phyloP scores from a whole-genome alignment of 2,329 filamentous ascomycete species.

The Aciculosporium take region DNA sequence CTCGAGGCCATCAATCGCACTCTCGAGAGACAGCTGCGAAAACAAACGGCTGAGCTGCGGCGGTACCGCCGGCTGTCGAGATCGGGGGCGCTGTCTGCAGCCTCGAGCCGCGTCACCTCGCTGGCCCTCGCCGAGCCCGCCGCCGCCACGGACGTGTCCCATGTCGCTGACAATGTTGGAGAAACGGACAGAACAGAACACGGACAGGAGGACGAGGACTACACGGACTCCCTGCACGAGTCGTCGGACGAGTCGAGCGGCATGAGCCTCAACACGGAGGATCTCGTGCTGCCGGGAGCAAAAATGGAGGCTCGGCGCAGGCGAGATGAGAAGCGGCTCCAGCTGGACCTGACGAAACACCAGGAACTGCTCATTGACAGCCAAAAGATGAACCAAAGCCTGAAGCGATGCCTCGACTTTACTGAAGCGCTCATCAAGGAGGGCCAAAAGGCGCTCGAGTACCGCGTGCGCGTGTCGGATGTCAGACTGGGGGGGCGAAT shows the following conservation, averaged over 20 bases:
- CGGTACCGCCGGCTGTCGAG: conserved; percentile 76
- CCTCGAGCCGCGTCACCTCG: conserved; percentile 30
- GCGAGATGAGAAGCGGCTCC: conserved; percentile 69
- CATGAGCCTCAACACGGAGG: conserved; percentile 16
- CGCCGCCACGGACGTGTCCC: conserved; percentile 30
- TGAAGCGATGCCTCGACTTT: conserved; percentile 78
- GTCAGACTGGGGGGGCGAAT: conserved; percentile 71
- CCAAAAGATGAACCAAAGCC: conserved; percentile 88
- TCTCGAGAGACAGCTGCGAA: conserved; percentile 77
- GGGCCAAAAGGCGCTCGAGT: conserved; percentile 73
- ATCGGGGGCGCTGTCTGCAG: conserved; percentile 55
- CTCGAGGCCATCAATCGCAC: conserved; percentile 90
- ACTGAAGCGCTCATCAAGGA: conserved; percentile 85
- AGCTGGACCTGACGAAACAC: conserved; percentile 75
- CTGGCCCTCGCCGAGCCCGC: conserved; percentile 28
- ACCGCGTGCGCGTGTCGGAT: conserved; percentile 65
- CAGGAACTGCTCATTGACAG: conserved; percentile 78
- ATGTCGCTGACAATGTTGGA: conserved; percentile 34
- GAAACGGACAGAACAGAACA: conserved; percentile 29
- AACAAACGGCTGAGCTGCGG: conserved; percentile 78
- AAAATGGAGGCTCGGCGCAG: conserved; percentile 34
- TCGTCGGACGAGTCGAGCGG: conserved; percentile 33
- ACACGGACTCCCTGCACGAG: conserved; percentile 38
- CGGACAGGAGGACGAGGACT: conserved; percentile 17
- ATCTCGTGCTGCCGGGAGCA: conserved; percentile 27